Evolutionary conservation across 805 yeast species (phyloP).

Genomic region (Candida ovalis): DNA sequence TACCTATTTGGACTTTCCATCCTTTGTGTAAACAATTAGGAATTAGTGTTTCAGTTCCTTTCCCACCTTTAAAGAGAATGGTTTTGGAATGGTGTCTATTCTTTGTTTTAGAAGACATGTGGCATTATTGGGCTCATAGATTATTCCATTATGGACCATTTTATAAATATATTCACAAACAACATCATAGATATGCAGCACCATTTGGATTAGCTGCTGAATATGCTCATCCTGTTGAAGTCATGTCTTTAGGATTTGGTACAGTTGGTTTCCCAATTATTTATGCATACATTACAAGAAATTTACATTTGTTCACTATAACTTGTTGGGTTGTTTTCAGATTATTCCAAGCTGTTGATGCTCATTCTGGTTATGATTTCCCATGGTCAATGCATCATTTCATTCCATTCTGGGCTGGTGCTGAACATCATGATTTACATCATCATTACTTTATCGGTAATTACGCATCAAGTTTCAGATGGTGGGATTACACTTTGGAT

Average conservation of each 20-base stretch:
- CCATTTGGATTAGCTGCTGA: conserved; percentile 62
- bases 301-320: conserved; percentile 52
- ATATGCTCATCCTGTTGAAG: conserved; percentile 59
- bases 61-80: conserved; percentile 44
- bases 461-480: conserved; percentile 54
- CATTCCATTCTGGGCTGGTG: conserved; percentile 65
- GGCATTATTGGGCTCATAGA: conserved; percentile 62
- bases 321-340: conserved; percentile 49
- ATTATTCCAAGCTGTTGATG: conserved; percentile 56
- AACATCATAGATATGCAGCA: conserved; percentile 59
- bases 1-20: conserved; percentile 62
- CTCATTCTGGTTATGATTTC: conserved; percentile 60
- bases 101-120: conserved; percentile 51
- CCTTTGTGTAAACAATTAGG: conserved; percentile 49
- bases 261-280: conserved; percentile 58
- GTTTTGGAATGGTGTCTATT: conserved; percentile 43
- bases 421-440: conserved; percentile 59
- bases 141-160: conserved; percentile 53
- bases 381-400: conserved; percentile 57
- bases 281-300: conserved; percentile 44
- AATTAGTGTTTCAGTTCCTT: conserved; percentile 49
- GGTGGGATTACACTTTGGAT: conserved; percentile 51
- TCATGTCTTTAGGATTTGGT: conserved; percentile 53
- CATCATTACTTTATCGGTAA: conserved; percentile 59
- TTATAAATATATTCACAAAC: conserved; percentile 55